Evolutionary conservation across 2,329 filamentous ascomycete species (phyloP), one percentile per base, ranked within the genome.

Genomic region (Pseudovirgaria hyperparasitica): DNA sequence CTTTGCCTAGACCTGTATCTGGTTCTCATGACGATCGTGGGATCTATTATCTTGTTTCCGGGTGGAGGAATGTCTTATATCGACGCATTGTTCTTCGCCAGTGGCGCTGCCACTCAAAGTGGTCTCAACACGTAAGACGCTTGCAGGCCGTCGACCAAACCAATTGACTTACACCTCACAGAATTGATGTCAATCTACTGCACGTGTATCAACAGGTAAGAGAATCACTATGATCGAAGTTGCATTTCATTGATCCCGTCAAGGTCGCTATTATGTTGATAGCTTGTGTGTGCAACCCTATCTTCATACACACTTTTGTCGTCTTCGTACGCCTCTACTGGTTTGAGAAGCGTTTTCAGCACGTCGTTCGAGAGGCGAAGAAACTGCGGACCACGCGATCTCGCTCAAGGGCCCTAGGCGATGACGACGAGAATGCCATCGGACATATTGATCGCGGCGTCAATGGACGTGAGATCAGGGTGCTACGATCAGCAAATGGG

Each of bases 281-380:
- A 6, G 34, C 53, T 9, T 52, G 41, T 36, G 9, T 53, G 15
- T 55, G 52, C 37, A 56, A 48, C n/a, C 54, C 54, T 12, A 57
- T 57, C 31, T 52, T 55, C 32, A 57, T 57, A 26, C 52, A 57
- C 30, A 48, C 80, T 2, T 79, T 72, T 23, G 84, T 98, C 23
- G 90, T 98, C 6, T 87, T 93, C 41, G 67, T 96, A 9, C 79
- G 90, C 15, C 63, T 98, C 2, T 94, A 93, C 56, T 98, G 87
- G 87, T 98, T 98, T 49, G 86, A 98, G 55, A 93, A 92, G 54
- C 73, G 86, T 6, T 96, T 98, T 48, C 80, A 92, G 48, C 68
- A 81, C 42, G 70, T 93, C 37, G 85, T 80, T 9, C 67, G 66
- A 18, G 81, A 92, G 41, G 75, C 81, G 2, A 71, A 73, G 29